Conservation (phyloP, 129 eudicot species). For the sunflower (Helianthus annuus) region HanXRQr2.0-SUNRISE NC_035436.2:63599403-63599902, state of each 20-base stretch:
- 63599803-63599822: neutral
- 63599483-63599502: slow-evolving; percentile 29
- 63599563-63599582: slow-evolving; percentile 48
- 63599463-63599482: slow-evolving; percentile 51
- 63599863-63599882: slow-evolving; percentile 48
- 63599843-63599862: slow-evolving; percentile 41
- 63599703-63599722: neutral
- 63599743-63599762: neutral
- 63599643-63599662: slow-evolving; percentile 29
- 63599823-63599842: neutral
- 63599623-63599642: slow-evolving; percentile 11
- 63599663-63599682: slow-evolving; percentile 22
- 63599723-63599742: neutral
- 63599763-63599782: neutral
- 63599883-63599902: slow-evolving; percentile 36
- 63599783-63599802: slow-evolving; percentile 17
- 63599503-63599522: slow-evolving; percentile 28
- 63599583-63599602: slow-evolving; percentile 29
- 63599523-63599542: slow-evolving; percentile 34
- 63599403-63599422: slow-evolving; percentile 33
- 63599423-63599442: slow-evolving; percentile 31
- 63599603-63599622: slow-evolving; percentile 19
- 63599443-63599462: slow-evolving; percentile 45
- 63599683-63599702: slow-evolving; percentile 26
- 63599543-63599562: slow-evolving; percentile 45